Conservation (phyloP, 345 rosid genomes). For the Rubroshorea leprosula region DNA sequence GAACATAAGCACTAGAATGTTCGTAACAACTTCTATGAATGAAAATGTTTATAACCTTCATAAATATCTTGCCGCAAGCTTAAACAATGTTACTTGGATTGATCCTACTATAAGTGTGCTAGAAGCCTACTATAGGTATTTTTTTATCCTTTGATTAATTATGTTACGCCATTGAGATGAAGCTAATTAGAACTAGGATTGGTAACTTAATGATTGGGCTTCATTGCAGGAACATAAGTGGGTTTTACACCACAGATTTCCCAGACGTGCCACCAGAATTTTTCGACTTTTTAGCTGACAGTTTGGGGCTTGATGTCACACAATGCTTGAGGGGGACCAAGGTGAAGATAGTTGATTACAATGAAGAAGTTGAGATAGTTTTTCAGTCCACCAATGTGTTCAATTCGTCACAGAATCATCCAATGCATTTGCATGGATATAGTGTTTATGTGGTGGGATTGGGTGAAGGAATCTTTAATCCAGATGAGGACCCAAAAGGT, state of each 20-base stretch:
- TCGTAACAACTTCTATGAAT: constrained; percentile 18
- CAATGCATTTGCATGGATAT: constrained; percentile 31
- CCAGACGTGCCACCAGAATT: constrained; percentile 2
- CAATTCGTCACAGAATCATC: constrained; percentile 16
- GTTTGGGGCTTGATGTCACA: no score
- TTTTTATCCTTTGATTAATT: no score
- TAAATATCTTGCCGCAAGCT: background rate
- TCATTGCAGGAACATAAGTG: background rate
- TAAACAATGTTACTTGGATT: constrained; percentile 33
- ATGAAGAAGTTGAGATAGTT: constrained; percentile 19
- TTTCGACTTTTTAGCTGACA: constrained; percentile 12
- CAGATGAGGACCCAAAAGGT: background rate
- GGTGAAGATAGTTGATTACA: constrained; percentile 18
- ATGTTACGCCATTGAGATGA: no score
- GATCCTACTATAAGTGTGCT: constrained; percentile 21
- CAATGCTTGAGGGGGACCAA: background rate
- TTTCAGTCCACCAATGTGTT: constrained; percentile 18
- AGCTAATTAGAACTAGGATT: no score
- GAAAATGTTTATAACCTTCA: no score
- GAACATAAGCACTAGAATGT: constrained; percentile 8
- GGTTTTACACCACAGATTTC: constrained; percentile 10
- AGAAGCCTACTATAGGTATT: constrained; percentile 31
- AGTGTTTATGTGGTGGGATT: constrained; percentile 25
- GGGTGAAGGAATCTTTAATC: constrained; percentile 21
- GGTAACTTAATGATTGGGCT: no score